A percentile compares a stretch with the other conserved stretches of the same genome.
Conservation (phyloP, 129 eudicot species). For the carrot (Daucus carota) region DNA sequence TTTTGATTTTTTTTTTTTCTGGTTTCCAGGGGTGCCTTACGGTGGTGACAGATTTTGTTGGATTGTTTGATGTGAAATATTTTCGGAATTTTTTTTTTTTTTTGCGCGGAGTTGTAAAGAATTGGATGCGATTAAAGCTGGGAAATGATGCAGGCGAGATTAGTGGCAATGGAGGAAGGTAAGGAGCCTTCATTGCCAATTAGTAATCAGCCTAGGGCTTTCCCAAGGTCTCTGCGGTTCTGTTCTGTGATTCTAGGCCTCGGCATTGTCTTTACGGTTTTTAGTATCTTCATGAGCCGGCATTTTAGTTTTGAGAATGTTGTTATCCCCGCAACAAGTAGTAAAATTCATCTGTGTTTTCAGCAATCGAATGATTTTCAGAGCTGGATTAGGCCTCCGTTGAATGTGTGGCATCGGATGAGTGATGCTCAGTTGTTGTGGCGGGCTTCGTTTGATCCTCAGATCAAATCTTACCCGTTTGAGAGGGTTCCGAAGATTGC, state of each 20-base stretch:
- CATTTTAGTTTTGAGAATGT: slow-evolving; percentile 31
- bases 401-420: slow-evolving; percentile 47
- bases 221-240: slow-evolving; percentile 49
- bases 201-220: slow-evolving; percentile 39
- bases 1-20: not conserved
- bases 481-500: slow-evolving; percentile 64
- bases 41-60: not conserved
- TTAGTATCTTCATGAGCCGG: slow-evolving; percentile 44
- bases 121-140: not conserved
- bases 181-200: slow-evolving; percentile 25
- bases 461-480: slow-evolving; percentile 58
- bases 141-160: slow-evolving; percentile 30
- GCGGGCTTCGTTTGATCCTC: slow-evolving; percentile 74
- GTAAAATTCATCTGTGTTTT: slow-evolving; percentile 33
- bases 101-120: not conserved
- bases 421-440: slow-evolving; percentile 71
- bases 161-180: slow-evolving; percentile 60
- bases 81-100: not conserved
- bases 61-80: not conserved
- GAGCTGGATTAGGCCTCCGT: slow-evolving; percentile 55
- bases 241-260: slow-evolving; percentile 45
- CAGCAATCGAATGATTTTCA: slow-evolving; percentile 37
- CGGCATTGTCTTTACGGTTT: slow-evolving; percentile 39
- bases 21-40: not conserved
- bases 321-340: slow-evolving; percentile 19